Percentiles rank a stretch among this genome's conserved stretches.
phyloP scores from a whole-genome alignment of 2,329 filamentous ascomycete genomes.

The Diaporthe citri region DNA sequence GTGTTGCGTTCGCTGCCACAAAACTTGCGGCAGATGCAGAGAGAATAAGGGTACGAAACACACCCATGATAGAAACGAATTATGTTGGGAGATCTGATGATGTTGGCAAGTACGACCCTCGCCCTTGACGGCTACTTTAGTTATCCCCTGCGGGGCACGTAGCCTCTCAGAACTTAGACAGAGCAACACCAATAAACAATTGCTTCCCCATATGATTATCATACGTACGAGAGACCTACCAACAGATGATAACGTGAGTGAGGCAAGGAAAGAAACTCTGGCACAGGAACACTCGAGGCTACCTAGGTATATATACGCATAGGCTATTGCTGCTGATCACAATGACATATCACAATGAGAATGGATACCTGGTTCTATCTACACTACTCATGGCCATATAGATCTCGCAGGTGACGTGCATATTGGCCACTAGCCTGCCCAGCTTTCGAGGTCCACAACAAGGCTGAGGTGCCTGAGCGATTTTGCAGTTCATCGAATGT shows the following conservation, averaged over 20 bases:
- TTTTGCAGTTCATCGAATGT: background rate
- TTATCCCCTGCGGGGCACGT: too few relatives aligned
- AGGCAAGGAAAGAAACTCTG: background rate
- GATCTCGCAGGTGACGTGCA: conserved; percentile 1
- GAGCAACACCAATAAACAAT: too few relatives aligned
- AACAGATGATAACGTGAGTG: background rate
- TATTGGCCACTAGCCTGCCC: conserved; percentile 8
- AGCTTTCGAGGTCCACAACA: background rate
- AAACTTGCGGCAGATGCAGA: background rate
- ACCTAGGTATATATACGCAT: background rate
- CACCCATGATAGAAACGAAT: conserved; percentile 20
- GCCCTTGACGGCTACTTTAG: too few relatives aligned
- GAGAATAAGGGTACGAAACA: conserved; percentile 3
- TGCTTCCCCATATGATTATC: too few relatives aligned
- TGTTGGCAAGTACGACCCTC: too few relatives aligned
- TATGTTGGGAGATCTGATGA: background rate
- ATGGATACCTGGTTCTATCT: background rate
- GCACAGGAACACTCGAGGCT: background rate
- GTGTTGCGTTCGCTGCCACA: background rate
- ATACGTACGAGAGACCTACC: too few relatives aligned
- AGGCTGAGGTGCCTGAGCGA: conserved; percentile 1
- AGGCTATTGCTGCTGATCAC: background rate
- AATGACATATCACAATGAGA: background rate
- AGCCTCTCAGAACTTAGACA: too few relatives aligned
- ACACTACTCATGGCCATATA: background rate